A percentile compares a stretch with the other conserved stretches of the same genome.
phyloP scores from a whole-genome alignment of 2,329 filamentous ascomycete species.

The Thielaviopsis cerberus region DNA sequence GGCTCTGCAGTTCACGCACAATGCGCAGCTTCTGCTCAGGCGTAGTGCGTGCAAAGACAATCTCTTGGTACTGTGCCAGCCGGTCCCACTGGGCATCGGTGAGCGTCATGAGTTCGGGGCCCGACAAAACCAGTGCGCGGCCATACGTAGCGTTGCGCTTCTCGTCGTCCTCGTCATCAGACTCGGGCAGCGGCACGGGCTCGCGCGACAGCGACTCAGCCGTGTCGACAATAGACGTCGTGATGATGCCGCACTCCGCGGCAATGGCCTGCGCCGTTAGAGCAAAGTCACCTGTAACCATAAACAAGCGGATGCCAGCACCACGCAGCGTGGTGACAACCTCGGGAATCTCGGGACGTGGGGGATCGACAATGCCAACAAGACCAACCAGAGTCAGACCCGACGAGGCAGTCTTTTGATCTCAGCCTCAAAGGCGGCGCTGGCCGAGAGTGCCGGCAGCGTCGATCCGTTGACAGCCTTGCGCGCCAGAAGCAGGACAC shows the following conservation, averaged over 20 bases:
- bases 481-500: conserved; percentile 81
- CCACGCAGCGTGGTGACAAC: conserved; percentile 80
- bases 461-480: conserved; percentile 57
- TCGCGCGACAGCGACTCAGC: conserved; percentile 29
- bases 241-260: conserved; percentile 72
- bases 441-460: conserved; percentile 52
- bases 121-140: conserved; percentile 43
- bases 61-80: conserved; percentile 46
- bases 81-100: conserved; percentile 51
- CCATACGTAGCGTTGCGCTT: conserved; percentile 15
- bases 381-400: conserved; percentile 87
- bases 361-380: conserved; percentile 90
- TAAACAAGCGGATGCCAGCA: conserved; percentile 88
- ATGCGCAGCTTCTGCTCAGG: conserved; percentile 90
- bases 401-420: conserved; percentile 65
- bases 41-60: conserved; percentile 89
- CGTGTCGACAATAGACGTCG: conserved; percentile 32
- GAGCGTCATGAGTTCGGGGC: conserved; percentile 45
- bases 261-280: conserved; percentile 65
- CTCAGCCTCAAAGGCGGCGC: conserved; percentile 65
- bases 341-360: conserved; percentile 70
- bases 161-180: conserved; percentile 15
- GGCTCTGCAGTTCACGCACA: conserved; percentile 82
- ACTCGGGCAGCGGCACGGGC: conserved; percentile 46
- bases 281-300: conserved; percentile 87